A percentile compares a stretch with the other conserved stretches of the same genome.
phyloP scores from a whole-genome alignment of 495 filamentous ascomycete species.

The Physcia stellaris region DNA sequence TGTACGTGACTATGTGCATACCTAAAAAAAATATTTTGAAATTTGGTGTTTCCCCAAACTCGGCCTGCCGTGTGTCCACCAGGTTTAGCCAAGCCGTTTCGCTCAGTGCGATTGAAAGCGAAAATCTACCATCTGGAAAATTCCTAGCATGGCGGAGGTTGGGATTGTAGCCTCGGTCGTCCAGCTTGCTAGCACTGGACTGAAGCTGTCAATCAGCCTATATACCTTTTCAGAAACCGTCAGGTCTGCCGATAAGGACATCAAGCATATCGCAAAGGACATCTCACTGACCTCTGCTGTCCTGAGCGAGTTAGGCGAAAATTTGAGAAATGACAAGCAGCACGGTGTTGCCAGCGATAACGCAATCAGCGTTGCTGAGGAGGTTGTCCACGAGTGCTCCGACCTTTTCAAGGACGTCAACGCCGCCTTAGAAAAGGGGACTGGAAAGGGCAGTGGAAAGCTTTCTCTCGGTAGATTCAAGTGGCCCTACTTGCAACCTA shows the following conservation, averaged over 20 bases:
- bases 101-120: no score
- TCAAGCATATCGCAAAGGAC: conserved; percentile 20
- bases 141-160: conserved; percentile 5
- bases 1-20: no score
- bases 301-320: conserved; percentile 15
- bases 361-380: conserved; percentile 7
- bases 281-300: conserved; percentile 19
- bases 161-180: conserved; percentile 21
- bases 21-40: no score
- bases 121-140: no score
- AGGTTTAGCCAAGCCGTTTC: no score
- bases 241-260: conserved; percentile 13
- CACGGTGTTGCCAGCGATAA: conserved; percentile 14
- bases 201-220: conserved; percentile 19
- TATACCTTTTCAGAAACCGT: conserved; percentile 19
- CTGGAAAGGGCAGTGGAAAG: not conserved
- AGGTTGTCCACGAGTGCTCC: conserved; percentile 13
- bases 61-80: no score
- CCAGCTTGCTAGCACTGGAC: conserved; percentile 21
- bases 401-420: conserved; percentile 16
- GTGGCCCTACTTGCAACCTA: conserved; percentile 11
- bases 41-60: no score
- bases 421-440: conserved; percentile 5
- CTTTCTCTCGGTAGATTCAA: conserved; percentile 5
- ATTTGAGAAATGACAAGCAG: conserved; percentile 16